phyloP scores from a whole-genome alignment of 441 rosid species.

The Adansonia rubrostipa region DNA sequence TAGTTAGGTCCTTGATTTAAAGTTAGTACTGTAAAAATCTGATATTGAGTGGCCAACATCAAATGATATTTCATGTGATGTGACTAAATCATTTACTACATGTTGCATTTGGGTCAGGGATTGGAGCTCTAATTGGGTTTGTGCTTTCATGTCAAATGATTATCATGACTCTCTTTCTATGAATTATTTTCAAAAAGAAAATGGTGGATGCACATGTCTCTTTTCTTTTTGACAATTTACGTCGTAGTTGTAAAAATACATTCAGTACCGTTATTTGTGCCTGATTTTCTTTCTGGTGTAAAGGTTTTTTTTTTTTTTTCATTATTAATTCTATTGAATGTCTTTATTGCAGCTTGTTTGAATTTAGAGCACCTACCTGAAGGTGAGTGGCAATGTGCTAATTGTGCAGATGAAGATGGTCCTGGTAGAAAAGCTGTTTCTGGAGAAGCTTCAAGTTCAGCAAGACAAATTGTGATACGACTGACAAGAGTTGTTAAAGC shows the following conservation, averaged over 20 bases:
- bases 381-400: conserved; percentile 78
- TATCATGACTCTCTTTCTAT: background rate
- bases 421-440: conserved; percentile 47
- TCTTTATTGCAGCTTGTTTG: conserved; percentile 74
- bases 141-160: background rate
- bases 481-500: conserved; percentile 71
- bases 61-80: conserved; percentile 14
- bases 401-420: conserved; percentile 59
- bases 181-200: background rate
- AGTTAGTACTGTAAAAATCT: conserved; percentile 15
- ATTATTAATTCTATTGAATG: conserved; percentile 27
- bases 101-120: background rate
- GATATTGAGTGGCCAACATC: background rate
- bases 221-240: conserved; percentile 4
- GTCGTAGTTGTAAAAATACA: background rate
- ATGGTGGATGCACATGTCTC: conserved; percentile 10
- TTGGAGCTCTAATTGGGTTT: background rate
- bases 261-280: background rate
- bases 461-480: conserved; percentile 62
- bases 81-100: background rate
- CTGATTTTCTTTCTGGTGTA: conserved; percentile 1
- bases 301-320: background rate
- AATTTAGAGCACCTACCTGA: conserved; percentile 62
- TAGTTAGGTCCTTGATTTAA: conserved; percentile 8
- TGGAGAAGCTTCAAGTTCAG: conserved; percentile 31